phyloP scores from a whole-genome alignment of 2,329 filamentous ascomycete species.

The Mariannaea elegans region DNA sequence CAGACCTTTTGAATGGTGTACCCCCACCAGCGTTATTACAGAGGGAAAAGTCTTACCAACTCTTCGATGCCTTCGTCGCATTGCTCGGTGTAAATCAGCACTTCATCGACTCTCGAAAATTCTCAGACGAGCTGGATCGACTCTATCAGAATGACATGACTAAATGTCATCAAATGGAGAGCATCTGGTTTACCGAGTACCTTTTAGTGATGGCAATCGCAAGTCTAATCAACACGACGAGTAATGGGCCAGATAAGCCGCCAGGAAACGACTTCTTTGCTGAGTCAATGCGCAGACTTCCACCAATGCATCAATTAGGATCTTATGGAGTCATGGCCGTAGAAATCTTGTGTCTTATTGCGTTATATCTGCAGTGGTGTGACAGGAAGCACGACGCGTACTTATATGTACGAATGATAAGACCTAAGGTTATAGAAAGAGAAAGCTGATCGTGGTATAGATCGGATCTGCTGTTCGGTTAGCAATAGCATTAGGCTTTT shows the following conservation, averaged over 20 bases:
- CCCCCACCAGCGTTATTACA: conserved; percentile 21
- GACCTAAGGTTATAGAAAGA: no score
- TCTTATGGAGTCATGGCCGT: conserved; percentile 38
- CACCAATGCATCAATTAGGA: conserved; percentile 37
- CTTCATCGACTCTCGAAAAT: conserved; percentile 40
- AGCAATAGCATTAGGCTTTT: conserved; percentile 39
- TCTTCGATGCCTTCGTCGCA: conserved; percentile 36
- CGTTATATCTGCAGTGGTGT: conserved; percentile 41
- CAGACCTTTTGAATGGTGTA: conserved; percentile 36
- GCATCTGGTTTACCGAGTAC: conserved; percentile 41
- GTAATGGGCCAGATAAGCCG: conserved; percentile 24
- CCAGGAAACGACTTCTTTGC: conserved; percentile 40
- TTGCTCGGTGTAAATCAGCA: conserved; percentile 41
- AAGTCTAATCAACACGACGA: conserved; percentile 37
- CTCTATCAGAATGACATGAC: conserved; percentile 35
- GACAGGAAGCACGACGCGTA: conserved; percentile 42
- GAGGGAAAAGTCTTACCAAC: conserved; percentile 30
- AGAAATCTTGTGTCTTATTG: conserved; percentile 38
- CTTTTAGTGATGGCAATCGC: conserved; percentile 43
- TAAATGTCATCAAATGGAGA: conserved; percentile 25
- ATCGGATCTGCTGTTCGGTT: conserved; percentile 39
- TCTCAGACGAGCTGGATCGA: conserved; percentile 36
- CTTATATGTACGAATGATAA: conserved; percentile 33
- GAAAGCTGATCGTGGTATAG: conserved; percentile 12
- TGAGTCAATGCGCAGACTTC: conserved; percentile 37